Conservation (phyloP, 768 basidiomycete genomes). For the Glaciozyma antarctica region DNA sequence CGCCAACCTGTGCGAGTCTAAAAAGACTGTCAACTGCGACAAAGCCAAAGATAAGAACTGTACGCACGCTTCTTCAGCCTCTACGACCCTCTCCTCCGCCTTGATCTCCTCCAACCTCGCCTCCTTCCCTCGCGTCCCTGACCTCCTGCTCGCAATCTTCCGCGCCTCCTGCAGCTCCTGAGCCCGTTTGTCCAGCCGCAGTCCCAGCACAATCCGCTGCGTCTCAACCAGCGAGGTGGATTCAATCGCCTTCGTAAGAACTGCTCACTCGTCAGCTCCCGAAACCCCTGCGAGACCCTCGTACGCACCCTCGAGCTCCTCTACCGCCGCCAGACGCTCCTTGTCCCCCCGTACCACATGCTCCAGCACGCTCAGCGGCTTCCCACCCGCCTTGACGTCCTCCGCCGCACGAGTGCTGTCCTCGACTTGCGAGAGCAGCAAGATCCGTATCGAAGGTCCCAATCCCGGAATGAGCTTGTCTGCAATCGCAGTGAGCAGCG, state of each 20-base stretch:
- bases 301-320: conserved; percentile 33
- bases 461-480: conserved; percentile 48
- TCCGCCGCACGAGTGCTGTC: conserved; percentile 31
- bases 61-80: conserved; percentile 11
- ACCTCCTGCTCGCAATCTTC: conserved; percentile 49
- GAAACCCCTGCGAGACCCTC: neutral
- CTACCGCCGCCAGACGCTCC: conserved; percentile 39
- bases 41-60: neutral
- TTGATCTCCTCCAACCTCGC: conserved; percentile 28
- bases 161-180: conserved; percentile 39
- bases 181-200: conserved; percentile 32
- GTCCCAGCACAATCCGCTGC: conserved; percentile 18
- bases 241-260: conserved; percentile 34
- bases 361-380: conserved; percentile 39
- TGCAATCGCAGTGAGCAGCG: conserved; percentile 43
- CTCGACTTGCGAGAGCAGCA: conserved; percentile 45
- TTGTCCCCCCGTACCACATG: conserved; percentile 47
- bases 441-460: conserved; percentile 43
- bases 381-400: conserved; percentile 2
- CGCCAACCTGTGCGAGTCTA: conserved; percentile 9
- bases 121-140: conserved; percentile 52
- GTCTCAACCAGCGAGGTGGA: conserved; percentile 20
- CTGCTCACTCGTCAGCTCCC: conserved; percentile 19
- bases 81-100: conserved; percentile 9
- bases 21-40: neutral